Evolutionary conservation across 345 rosid genomes (phyloP), one percentile per base, ranked within the genome.

Genomic region (Eucalyptus paniculata): DNA sequence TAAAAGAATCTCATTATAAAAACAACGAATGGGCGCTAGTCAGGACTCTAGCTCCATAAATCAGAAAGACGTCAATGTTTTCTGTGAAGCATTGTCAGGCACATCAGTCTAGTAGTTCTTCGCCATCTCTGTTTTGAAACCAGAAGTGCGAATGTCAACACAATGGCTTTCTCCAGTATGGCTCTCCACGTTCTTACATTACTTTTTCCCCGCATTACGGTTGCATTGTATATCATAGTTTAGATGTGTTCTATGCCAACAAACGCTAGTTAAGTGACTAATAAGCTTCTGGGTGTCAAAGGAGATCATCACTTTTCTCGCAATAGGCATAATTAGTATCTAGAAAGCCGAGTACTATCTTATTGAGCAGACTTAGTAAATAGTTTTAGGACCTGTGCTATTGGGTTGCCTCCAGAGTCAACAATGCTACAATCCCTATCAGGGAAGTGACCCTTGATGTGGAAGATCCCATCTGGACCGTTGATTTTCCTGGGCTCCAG

Each of bases 371-470:
- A 77, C 83, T 12, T 77, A 12, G 83, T 30, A 16, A 34, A 87
- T 82, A 32, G 9, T 45, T 88, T 26, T 50, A 37, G 67, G 72
- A 96, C 95, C 90, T 95, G 94, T 77, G 97, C 99, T 2, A 95
- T 89, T 54, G 89, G 50, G 87, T 90, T 91, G 93, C 97, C 97
- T 0, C 17, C 44, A 37, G 93, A 90, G 90, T 96, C 98, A 53
- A 94, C 87, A 44, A 97, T 94, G 89, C 90, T 90, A 65, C 97
- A 94, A 69, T 91, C 92, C 89, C 94, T 94, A 49, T 94, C 97
- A 5, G 97, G 96, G 89, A 96, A 96, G 89, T 91, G 90, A 21
- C 98, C 99, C 89, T 87, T 93, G 85, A 96, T 88, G 88, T 95
- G 95, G 77, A 94, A 97, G 87, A 93, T 93, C 90, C 94, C 89